Evolutionary conservation across 495 filamentous ascomycete genomes (phyloP), one percentile per base, ranked within the genome.

Genomic region (Lepraria neglecta): DNA sequence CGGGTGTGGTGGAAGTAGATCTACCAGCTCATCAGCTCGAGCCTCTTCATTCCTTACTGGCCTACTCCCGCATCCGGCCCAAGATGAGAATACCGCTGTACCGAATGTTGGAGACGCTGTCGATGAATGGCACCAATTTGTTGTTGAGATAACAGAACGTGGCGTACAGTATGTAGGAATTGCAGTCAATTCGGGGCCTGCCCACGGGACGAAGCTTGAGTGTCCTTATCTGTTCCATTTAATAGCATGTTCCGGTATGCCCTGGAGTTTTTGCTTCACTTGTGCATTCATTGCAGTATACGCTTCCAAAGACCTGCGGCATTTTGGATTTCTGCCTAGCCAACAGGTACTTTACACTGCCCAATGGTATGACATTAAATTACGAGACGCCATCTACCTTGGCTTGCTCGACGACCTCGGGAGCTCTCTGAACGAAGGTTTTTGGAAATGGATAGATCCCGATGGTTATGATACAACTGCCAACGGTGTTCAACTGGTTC

Each of bases 1-100:
- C 55, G 2, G 55, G 55, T 7, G 33, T 57, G 6, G 55, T 57
- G 14, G 55, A 57, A 31, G 55, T 57, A 5, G 55, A 57, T 27
- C 38, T 57, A 19, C 55, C 35, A 24, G 55, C 33, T 42, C 21
- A 33, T 43, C 38, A 57, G 12, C 33, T 57, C 5, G 14, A 42
- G 9, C 30, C 55, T 43, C 55, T 57, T 30, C 28, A 3, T 19
- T 12, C 19, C 0, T 50, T 10, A 50, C 17, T 5, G 15, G 47
- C 28, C 47, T 28, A 24, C 19, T 50, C 10, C 47, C 10, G 21
- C 0, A 24, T 35, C 6, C 33, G 3, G 33, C 33, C 10, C 33
- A 35, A 35, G 33, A 35, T 11, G 33, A 35, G 6, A 35, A 35
- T 4, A 11, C 6, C 33, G 3, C 33, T 35, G 6, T 35, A 35